phyloP scores from a whole-genome alignment of 1,284 basidiomycete species.

The Rhizoctonia solani region DNA sequence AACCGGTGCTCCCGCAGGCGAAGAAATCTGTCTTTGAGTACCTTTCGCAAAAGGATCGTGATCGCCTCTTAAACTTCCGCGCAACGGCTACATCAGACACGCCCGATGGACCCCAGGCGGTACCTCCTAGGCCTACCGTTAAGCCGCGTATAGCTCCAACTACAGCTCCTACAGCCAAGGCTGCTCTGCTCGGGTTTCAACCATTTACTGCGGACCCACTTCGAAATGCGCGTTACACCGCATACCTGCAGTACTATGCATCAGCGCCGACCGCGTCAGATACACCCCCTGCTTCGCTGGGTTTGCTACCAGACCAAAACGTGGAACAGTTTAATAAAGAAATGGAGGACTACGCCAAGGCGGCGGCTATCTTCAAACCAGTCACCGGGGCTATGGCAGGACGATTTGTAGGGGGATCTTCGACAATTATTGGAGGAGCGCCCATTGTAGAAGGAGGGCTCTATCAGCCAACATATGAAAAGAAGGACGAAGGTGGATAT shows the following conservation, averaged over 20 bases:
- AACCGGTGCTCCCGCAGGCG: constrained; percentile 68
- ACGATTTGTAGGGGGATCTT: constrained; percentile 78
- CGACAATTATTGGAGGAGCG: constrained; percentile 60
- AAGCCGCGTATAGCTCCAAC: constrained; percentile 41
- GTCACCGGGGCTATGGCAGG: constrained; percentile 91
- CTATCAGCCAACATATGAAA: constrained; percentile 59
- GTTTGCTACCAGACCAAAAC: constrained; percentile 59
- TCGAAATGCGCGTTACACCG: constrained; percentile 85
- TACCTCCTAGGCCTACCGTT: constrained; percentile 39
- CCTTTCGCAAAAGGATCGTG: constrained; percentile 86
- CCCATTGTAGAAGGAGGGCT: constrained; percentile 73
- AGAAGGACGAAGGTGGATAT: constrained; percentile 47
- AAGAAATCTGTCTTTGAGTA: constrained; percentile 89
- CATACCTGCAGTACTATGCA: constrained; percentile 79
- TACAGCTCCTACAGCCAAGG: constrained; percentile 56
- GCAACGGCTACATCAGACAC: constrained; percentile 39
- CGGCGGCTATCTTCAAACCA: constrained; percentile 89
- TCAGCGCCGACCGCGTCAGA: constrained; percentile 49
- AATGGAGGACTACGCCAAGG: constrained; percentile 81
- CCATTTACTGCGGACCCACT: constrained; percentile 78
- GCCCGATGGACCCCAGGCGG: neutral
- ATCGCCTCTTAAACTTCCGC: constrained; percentile 74
- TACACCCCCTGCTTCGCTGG: constrained; percentile 51
- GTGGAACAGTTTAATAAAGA: constrained; percentile 79
- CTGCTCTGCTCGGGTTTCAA: constrained; percentile 86